Percentiles rank a stretch among this genome's conserved stretches.
These are phyloP conservation scores for Astrephomene gubernaculifera DNA, from an alignment of 139 green algal genomes.

Conservation along the genomic window DNA sequence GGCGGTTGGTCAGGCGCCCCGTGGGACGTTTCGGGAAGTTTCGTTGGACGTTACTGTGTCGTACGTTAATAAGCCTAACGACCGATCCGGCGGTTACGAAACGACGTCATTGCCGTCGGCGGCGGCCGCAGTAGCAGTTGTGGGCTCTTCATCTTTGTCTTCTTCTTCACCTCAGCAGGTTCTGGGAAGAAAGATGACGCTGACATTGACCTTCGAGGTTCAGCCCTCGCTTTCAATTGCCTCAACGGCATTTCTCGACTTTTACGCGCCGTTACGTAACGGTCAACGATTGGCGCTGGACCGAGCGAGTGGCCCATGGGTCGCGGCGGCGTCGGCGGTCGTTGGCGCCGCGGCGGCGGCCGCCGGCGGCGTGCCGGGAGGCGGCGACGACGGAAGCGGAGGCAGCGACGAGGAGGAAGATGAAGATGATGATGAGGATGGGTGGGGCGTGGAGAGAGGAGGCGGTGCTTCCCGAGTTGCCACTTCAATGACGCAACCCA, in stretches of 20 bases:
- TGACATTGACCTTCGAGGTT: conserved; percentile 41
- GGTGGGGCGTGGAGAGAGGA: neutral
- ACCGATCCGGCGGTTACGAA: neutral
- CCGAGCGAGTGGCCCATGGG: neutral
- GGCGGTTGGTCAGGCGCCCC: conserved; percentile 38
- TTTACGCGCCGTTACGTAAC: conserved; percentile 26
- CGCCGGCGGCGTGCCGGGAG: neutral
- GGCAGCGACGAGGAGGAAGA: neutral
- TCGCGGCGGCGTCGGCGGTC: neutral
- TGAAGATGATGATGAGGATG: neutral
- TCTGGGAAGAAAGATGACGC: conserved; percentile 32
- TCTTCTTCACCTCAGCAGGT: too few species aligned
- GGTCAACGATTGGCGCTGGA: conserved; percentile 4
- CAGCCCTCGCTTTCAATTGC: conserved; percentile 13
- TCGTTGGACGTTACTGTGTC: conserved; percentile 30
- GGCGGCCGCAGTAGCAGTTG: too few species aligned
- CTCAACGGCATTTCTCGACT: conserved; percentile 39
- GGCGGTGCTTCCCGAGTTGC: too few species aligned
- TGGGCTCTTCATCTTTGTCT: too few species aligned
- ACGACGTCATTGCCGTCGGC: neutral
- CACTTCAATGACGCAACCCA: too few species aligned
- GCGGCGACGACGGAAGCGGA: neutral
- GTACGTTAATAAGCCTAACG: neutral
- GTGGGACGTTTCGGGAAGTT: conserved; percentile 29
- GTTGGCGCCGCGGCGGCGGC: neutral